A percentile compares a stretch with the other conserved stretches of the same genome.
These are phyloP conservation scores for Paramecium pentaurelia DNA, from an alignment of 73 alveolate species.

Conservation along the genomic window DNA sequence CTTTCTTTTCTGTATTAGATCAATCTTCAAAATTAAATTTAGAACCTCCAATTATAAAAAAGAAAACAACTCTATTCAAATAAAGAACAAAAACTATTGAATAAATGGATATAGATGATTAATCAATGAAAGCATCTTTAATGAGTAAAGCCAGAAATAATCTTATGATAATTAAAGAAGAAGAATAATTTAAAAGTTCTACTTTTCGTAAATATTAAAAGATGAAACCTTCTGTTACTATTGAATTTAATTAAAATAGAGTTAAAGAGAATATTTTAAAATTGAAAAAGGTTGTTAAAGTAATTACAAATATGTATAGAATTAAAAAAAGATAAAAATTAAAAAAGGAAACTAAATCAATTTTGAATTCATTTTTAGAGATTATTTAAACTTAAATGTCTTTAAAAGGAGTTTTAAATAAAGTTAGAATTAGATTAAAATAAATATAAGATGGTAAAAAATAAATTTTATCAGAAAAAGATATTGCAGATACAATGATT, in stretches of 20 bases:
- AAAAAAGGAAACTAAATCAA: not conserved
- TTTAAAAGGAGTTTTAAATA: not conserved
- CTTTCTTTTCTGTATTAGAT: not conserved
- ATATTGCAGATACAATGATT: not conserved
- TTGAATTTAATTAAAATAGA: not conserved
- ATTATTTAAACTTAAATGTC: not conserved
- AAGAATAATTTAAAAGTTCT: not conserved
- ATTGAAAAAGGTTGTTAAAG: not conserved
- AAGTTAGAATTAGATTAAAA: not conserved
- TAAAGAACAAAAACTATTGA: not conserved
- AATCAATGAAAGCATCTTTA: not conserved
- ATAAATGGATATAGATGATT: not conserved
- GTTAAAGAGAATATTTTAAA: not conserved
- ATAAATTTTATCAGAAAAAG: not conserved
- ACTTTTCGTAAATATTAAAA: not conserved
- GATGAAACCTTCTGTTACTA: not conserved
- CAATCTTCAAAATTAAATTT: not conserved
- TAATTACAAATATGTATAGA: not conserved
- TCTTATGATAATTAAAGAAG: not conserved
- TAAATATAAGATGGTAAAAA: not conserved
- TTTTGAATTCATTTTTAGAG: not conserved
- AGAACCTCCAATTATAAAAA: not conserved
- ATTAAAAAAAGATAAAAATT: not conserved
- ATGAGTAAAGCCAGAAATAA: not conserved
- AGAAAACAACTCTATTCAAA: not conserved